These are phyloP conservation scores for Colletotrichum theobromicola DNA, from an alignment of 2,329 filamentous ascomycete genomes.

Conservation along the genomic window DNA sequence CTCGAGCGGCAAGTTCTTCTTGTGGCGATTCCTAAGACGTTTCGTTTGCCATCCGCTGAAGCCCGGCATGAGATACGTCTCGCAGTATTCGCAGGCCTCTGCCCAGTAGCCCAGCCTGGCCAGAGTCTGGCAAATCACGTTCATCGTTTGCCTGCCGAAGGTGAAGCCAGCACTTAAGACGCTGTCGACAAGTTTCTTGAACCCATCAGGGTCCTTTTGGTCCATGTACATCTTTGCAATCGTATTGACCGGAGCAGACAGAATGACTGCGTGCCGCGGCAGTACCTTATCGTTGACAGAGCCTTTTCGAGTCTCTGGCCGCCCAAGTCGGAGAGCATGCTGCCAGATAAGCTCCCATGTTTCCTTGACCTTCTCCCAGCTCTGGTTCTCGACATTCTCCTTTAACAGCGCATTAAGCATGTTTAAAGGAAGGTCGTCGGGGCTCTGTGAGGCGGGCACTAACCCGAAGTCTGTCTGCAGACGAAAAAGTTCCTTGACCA, in stretches of 20 bases:
- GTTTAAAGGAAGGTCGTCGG: conserved; percentile 48
- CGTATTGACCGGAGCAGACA: conserved; percentile 53
- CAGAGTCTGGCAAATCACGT: conserved; percentile 74
- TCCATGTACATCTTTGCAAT: conserved; percentile 52
- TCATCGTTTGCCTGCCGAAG: conserved; percentile 81
- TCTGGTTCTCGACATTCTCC: conserved; percentile 61
- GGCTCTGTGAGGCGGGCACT: conserved; percentile 39
- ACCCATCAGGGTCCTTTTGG: conserved; percentile 45
- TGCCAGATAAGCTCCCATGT: conserved; percentile 70
- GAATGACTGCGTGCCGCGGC: conserved; percentile 56
- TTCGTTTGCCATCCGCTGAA: conserved; percentile 75
- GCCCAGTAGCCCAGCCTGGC: conserved; percentile 62
- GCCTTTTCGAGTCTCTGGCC: conserved; percentile 31
- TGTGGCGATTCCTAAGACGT: conserved; percentile 25
- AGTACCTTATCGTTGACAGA: conserved; percentile 35
- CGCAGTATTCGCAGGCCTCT: conserved; percentile 76
- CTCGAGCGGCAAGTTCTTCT: conserved; percentile 39
- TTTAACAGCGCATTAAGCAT: conserved; percentile 73
- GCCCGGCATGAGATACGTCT: conserved; percentile 76
- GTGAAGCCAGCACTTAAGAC: conserved; percentile 72
- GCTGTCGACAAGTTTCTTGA: conserved; percentile 57
- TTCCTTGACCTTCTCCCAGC: conserved; percentile 64
- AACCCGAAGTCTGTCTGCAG: conserved; percentile 46
- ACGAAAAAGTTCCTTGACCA: conserved; percentile 62
- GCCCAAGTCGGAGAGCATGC: conserved; percentile 51